These are phyloP conservation scores for Colletotrichum ledebouriae DNA, from an alignment of 2,329 filamentous ascomycete genomes.

Conservation along the genomic window DNA sequence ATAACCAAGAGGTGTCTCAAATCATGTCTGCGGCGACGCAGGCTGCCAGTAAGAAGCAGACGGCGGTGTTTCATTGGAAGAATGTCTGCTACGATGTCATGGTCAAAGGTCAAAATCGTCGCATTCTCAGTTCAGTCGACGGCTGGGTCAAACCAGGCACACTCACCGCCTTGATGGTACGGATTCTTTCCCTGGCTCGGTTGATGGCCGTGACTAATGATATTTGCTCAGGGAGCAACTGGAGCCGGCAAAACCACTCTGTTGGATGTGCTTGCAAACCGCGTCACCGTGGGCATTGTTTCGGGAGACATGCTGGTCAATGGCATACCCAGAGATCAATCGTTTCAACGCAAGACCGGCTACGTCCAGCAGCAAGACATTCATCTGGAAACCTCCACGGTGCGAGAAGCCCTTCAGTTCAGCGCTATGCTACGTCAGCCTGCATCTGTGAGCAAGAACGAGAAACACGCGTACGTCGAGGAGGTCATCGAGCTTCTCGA, in stretches of 20 bases:
- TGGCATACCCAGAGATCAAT: slow-evolving; percentile 71
- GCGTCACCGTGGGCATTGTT: slow-evolving; percentile 77
- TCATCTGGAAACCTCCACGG: slow-evolving; percentile 47
- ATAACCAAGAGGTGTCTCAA: slow-evolving; percentile 44
- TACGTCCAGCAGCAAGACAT: slow-evolving; percentile 76
- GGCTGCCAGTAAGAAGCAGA: slow-evolving; percentile 55
- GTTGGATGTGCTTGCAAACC: slow-evolving; percentile 71
- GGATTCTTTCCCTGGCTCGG: slow-evolving; percentile 52
- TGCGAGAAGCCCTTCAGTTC: slow-evolving; percentile 76
- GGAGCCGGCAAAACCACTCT: slow-evolving; percentile 77
- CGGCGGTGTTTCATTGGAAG: too few species aligned
- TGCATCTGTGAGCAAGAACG: slow-evolving; percentile 59
- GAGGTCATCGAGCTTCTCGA: slow-evolving; percentile 49
- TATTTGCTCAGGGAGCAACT: slow-evolving; percentile 64
- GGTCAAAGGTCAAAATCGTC: too few species aligned
- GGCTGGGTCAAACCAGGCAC: too few species aligned
- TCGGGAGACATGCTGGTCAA: slow-evolving; percentile 78
- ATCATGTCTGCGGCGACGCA: not conserved
- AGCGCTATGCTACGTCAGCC: slow-evolving; percentile 77
- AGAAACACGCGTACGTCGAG: slow-evolving; percentile 48
- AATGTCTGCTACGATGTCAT: too few species aligned
- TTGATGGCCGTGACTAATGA: not conserved
- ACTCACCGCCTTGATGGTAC: slow-evolving; percentile 78
- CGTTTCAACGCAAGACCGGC: slow-evolving; percentile 76
- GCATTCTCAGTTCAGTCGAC: too few species aligned